Conservation (phyloP, 2,329 filamentous ascomycete genomes). For the Mycosphaerella sp. region DNA sequence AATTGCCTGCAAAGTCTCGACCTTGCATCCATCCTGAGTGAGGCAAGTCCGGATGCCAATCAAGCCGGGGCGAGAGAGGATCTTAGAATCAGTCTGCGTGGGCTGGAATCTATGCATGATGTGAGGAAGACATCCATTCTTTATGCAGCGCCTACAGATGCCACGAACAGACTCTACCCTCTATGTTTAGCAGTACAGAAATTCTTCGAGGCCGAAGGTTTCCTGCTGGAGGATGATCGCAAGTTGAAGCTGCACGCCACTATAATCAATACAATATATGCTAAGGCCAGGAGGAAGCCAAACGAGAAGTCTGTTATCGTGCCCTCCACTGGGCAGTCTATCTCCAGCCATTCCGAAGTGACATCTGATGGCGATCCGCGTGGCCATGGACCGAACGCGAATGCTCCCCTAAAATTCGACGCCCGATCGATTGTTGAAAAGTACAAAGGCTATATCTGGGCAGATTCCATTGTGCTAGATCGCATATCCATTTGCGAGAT, state of each 20-base stretch:
- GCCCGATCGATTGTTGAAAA: slow-evolving; percentile 41
- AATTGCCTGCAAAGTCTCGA: slow-evolving; percentile 31
- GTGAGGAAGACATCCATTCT: slow-evolving; percentile 55
- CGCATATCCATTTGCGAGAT: slow-evolving; percentile 75
- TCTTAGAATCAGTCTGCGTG: slow-evolving; percentile 38
- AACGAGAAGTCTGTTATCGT: slow-evolving; percentile 10
- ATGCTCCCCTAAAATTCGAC: slow-evolving; percentile 38
- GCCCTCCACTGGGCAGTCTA: not conserved
- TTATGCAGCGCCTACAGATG: slow-evolving; percentile 57
- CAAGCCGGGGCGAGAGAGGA: not conserved
- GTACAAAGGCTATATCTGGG: slow-evolving; percentile 65
- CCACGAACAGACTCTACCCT: slow-evolving; percentile 43
- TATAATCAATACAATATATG: slow-evolving; percentile 78
- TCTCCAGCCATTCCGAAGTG: not conserved
- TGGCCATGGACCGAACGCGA: slow-evolving; percentile 32
- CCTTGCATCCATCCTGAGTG: slow-evolving; percentile 20
- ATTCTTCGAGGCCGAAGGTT: slow-evolving; percentile 49
- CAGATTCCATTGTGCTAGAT: slow-evolving; percentile 59
- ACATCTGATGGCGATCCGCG: slow-evolving; percentile 10
- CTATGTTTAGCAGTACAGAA: slow-evolving; percentile 54
- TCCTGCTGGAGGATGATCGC: slow-evolving; percentile 54
- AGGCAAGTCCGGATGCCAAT: not conserved
- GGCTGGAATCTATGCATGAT: slow-evolving; percentile 56
- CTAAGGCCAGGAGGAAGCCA: slow-evolving; percentile 39
- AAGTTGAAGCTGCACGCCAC: slow-evolving; percentile 76